Base-by-base conservation (phyloP, 2,329 filamentous ascomycete species). In the Fusarium duplospermum region DNA sequence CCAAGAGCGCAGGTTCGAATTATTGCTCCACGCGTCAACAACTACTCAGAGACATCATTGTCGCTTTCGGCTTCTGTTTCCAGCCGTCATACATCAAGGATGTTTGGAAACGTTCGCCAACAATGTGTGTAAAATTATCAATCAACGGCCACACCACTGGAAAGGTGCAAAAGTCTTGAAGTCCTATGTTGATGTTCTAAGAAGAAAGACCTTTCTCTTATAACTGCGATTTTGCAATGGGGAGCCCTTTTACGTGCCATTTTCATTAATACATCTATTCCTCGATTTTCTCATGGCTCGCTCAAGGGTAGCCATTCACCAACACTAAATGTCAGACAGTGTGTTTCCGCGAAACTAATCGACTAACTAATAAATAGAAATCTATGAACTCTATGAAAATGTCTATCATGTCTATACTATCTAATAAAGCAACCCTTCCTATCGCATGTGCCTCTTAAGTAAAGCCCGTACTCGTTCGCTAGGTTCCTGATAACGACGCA, bases 41-140 rank as follows among this genome's bases (percentile, higher is more conserved):
- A 31, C 18, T 4, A 20, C n/a, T 20, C 3, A n/a, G 24, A 6
- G 45, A 11, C 16, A 4, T 10, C 3, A 24, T 16, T 47, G 4
- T 16, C 4, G 14, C 16, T 24, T 16, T 18, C 20, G 14, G 8
- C 22, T 47, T 6, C 14, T 13, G 10, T 42, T 20, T 42, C n/a
- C 6, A 7, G 13, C 10, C 3, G 5, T 20, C n/a, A 20, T 13
- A 4, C 10, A 13, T 4, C 10, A 18, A 20, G 13, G 4, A 24
- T 16, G 10, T 16, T 2, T 4, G 4, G 7, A 24, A 16, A 24
- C 7, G 0, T 2, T 24, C 0, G 7, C 4, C 20, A 45, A 45
- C 3, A 45, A 9, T 10, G 2, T 18, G 16, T 6, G 9, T 27
- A 29, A 7, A 11, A 7, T 24, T 18, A 8, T 27, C 6, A 4